Percentiles rank a stretch among this genome's conserved stretches.
phyloP scores from a whole-genome alignment of 1,284 basidiomycete genomes.

The Leccinum solheimii region DNA sequence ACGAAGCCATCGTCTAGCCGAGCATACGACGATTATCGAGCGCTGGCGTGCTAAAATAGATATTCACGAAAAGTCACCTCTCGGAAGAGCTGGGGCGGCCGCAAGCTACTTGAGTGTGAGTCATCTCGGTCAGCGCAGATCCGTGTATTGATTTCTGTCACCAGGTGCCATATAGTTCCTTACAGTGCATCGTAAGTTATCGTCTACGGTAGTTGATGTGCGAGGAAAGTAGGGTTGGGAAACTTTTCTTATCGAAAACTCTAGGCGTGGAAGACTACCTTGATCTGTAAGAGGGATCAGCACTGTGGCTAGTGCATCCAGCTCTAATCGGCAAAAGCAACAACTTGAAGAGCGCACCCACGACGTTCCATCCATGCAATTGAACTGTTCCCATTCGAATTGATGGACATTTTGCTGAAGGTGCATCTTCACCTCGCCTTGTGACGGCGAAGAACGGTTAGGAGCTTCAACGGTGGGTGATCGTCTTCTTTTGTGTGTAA shows the following conservation, averaged over 20 bases:
- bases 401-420: too few relatives aligned
- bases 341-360: neutral
- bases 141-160: constrained; percentile 3
- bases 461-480: too few relatives aligned
- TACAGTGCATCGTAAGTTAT: constrained; percentile 28
- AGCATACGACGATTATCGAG: neutral
- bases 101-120: constrained; percentile 78
- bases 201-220: too few relatives aligned
- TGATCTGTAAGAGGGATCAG: constrained; percentile 8
- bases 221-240: neutral
- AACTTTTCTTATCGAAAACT: constrained; percentile 4
- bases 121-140: neutral
- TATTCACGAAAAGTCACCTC: neutral
- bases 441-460: too few relatives aligned
- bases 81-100: constrained; percentile 59
- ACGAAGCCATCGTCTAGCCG: neutral
- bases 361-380: too few relatives aligned
- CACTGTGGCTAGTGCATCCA: neutral
- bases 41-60: neutral
- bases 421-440: too few relatives aligned
- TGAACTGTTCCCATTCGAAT: too few relatives aligned
- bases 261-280: neutral
- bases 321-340: neutral
- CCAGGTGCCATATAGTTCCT: constrained; percentile 76
- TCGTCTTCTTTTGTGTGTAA: neutral